Conservation (phyloP, 176 grass and related monocot genomes). For the Poa annua region DNA sequence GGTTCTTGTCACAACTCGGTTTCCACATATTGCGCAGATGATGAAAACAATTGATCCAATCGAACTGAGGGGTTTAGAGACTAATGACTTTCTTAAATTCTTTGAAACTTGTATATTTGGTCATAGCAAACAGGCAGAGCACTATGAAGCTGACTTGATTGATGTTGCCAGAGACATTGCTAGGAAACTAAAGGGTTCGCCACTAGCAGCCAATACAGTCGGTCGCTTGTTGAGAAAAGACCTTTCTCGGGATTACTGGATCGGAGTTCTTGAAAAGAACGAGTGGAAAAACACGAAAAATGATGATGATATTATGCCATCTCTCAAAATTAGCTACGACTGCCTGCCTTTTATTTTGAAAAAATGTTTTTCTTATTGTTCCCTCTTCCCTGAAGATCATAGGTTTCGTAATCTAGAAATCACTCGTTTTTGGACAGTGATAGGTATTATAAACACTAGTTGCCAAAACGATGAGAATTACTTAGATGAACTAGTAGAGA, state of each 20-base stretch:
- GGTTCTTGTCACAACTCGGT: too few relatives aligned
- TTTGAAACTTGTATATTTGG: neutral
- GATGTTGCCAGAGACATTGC: neutral
- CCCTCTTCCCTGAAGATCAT: neutral
- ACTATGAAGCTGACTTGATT: neutral
- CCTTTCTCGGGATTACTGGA: neutral
- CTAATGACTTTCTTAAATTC: neutral
- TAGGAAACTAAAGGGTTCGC: neutral
- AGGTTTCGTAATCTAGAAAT: neutral
- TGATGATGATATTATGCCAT: neutral
- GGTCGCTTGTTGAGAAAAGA: neutral
- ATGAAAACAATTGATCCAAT: neutral
- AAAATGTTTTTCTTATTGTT: neutral
- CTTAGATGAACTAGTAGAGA: neutral
- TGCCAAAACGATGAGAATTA: too few relatives aligned
- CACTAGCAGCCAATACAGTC: constrained; percentile 1
- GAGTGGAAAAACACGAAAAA: neutral
- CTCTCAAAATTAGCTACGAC: neutral
- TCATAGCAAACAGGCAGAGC: neutral
- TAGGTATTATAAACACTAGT: neutral
- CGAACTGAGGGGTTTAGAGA: neutral
- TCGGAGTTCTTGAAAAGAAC: neutral
- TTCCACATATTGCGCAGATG: too few relatives aligned
- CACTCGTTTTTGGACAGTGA: neutral
- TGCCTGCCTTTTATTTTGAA: neutral